A percentile compares a stretch with the other conserved stretches of the same genome.
These are phyloP conservation scores for Boletales sp. DNA, from an alignment of 768 basidiomycete species.

Conservation along the genomic window DNA sequence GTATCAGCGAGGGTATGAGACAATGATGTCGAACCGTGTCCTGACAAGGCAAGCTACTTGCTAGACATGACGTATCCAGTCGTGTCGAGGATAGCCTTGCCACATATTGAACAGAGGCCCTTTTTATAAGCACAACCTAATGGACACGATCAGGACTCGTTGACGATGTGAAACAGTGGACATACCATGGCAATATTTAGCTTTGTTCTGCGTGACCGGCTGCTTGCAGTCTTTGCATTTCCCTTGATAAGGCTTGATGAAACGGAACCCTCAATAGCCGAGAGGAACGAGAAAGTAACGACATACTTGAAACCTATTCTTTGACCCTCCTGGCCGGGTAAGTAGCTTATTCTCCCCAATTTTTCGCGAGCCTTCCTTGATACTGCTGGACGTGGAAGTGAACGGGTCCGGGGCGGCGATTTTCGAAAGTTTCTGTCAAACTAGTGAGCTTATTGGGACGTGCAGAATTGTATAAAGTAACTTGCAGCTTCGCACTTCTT, in stretches of 20 bases:
- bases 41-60: slow-evolving; percentile 43
- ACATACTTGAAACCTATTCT: slow-evolving; percentile 73
- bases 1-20: slow-evolving; percentile 23
- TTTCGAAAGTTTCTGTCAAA: slow-evolving; percentile 78
- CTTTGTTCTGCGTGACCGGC: slow-evolving; percentile 78
- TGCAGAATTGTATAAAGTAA: slow-evolving; percentile 16
- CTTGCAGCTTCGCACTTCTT: slow-evolving; percentile 78
- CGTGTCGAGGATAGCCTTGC: slow-evolving; percentile 82
- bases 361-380: slow-evolving; percentile 78
- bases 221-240: slow-evolving; percentile 90
- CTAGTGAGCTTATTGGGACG: background rate
- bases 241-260: slow-evolving; percentile 69
- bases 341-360: slow-evolving; percentile 85
- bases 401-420: slow-evolving; percentile 89
- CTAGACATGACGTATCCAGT: slow-evolving; percentile 81
- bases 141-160: slow-evolving; percentile 3
- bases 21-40: no score
- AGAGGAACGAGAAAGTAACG: slow-evolving; percentile 10
- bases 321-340: slow-evolving; percentile 63
- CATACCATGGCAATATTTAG: slow-evolving; percentile 86
- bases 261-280: background rate
- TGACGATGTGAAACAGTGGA: slow-evolving; percentile 6
- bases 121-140: slow-evolving; percentile 86
- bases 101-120: slow-evolving; percentile 83
- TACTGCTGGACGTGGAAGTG: slow-evolving; percentile 63